Percentiles rank a stretch among this genome's conserved stretches.
Evolutionary conservation across 2,329 filamentous ascomycete genomes (phyloP).

Genomic region (Kalaharituber pfeilii): DNA sequence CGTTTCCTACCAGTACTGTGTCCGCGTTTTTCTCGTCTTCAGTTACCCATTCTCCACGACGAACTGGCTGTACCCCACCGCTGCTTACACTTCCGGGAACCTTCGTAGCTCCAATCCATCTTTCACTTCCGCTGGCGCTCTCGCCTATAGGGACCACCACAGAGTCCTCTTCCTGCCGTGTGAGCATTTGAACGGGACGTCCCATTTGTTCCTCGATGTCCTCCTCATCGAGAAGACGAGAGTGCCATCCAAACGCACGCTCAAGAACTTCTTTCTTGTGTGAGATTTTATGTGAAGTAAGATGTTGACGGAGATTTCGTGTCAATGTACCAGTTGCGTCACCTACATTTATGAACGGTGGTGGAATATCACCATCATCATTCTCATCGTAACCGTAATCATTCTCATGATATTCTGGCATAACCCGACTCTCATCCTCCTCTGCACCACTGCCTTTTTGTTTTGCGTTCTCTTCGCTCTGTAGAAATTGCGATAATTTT

Average conservation of each 20-base stretch:
- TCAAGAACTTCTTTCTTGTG: constrained; percentile 1
- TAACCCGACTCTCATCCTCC: not conserved
- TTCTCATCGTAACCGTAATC: too few relatives aligned
- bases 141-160: not conserved
- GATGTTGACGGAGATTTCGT: not conserved
- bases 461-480: not conserved
- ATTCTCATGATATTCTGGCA: not conserved
- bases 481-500: not conserved
- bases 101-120: not conserved
- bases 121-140: not conserved
- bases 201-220: not conserved
- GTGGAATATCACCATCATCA: too few relatives aligned
- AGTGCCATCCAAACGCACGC: not conserved
- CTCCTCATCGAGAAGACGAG: not conserved
- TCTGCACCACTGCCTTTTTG: not conserved
- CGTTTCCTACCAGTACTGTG: not conserved
- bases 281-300: not conserved
- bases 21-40: not conserved
- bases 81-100: not conserved
- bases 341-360: too few relatives aligned
- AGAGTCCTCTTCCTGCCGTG: not conserved
- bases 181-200: not conserved
- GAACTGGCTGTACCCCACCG: not conserved
- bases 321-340: not conserved
- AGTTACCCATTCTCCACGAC: not conserved